Conservation (phyloP, 2,329 filamentous ascomycete species). For the Bipolaris zeicola region DNA sequence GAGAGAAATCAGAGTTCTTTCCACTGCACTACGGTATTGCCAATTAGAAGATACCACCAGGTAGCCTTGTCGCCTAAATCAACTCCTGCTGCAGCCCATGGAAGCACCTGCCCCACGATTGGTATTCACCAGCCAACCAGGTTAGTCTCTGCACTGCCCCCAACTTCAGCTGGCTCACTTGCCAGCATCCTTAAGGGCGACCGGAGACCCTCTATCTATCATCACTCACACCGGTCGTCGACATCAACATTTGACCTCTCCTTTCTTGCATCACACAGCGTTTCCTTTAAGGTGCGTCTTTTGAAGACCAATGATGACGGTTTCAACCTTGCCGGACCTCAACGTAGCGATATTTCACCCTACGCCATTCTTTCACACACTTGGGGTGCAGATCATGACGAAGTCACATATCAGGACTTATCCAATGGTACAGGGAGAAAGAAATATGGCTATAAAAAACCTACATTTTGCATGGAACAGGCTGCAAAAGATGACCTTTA, state of each 20-base stretch:
- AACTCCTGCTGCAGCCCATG: not conserved
- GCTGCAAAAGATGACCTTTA: not conserved
- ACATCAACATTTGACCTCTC: not conserved
- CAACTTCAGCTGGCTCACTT: not conserved
- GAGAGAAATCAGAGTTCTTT: no score
- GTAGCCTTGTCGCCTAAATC: not conserved
- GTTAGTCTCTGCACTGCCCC: not conserved
- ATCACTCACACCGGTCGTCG: not conserved
- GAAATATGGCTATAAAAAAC: not conserved
- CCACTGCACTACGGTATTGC: no score
- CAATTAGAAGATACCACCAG: no score
- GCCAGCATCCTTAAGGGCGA: not conserved
- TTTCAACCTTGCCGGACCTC: constrained; percentile 4
- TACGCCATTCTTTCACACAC: constrained; percentile 4
- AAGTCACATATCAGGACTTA: constrained; percentile 1
- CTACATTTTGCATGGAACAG: not conserved
- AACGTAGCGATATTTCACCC: not conserved
- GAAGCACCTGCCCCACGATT: not conserved
- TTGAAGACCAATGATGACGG: constrained; percentile 2
- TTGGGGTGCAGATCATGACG: not conserved
- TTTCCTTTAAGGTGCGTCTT: constrained; percentile 4
- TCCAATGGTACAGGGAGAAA: not conserved
- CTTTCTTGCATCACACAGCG: not conserved
- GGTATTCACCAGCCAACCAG: not conserved
- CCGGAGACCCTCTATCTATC: not conserved